Percentiles rank a stretch among this genome's conserved stretches.
phyloP scores from a whole-genome alignment of 441 rosid genomes.

The Populus tomentosa region DNA sequence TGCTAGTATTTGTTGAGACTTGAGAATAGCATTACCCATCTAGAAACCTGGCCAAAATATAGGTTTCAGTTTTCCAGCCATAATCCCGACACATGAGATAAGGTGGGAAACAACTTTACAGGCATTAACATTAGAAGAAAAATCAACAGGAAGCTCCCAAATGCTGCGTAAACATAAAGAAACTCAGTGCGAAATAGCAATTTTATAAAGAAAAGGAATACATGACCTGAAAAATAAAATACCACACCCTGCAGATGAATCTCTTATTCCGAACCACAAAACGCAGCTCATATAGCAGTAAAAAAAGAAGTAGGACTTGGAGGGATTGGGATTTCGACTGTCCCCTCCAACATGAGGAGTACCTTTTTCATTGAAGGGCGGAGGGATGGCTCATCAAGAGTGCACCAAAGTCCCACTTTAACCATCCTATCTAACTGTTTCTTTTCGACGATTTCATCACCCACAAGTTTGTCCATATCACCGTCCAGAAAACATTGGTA shows the following conservation, averaged over 20 bases:
- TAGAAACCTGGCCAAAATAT: neutral
- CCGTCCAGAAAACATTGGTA: conserved; percentile 15
- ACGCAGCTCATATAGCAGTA: neutral
- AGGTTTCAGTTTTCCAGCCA: neutral
- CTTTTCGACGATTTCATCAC: conserved; percentile 24
- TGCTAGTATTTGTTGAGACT: neutral
- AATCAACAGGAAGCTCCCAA: neutral
- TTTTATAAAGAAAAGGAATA: too few relatives aligned
- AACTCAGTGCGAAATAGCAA: too few relatives aligned
- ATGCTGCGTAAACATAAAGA: neutral
- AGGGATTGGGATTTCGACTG: conserved; percentile 23
- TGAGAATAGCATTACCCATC: neutral
- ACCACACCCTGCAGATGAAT: too few relatives aligned
- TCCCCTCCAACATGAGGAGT: conserved; percentile 32
- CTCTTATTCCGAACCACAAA: neutral
- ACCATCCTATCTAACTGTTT: conserved; percentile 15
- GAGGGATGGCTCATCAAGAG: conserved; percentile 23
- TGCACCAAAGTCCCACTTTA: conserved; percentile 30
- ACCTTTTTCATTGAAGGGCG: conserved; percentile 31
- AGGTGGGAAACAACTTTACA: neutral
- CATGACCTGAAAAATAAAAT: too few relatives aligned
- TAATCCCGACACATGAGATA: neutral
- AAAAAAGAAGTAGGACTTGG: conserved; percentile 23
- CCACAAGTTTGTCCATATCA: conserved; percentile 6
- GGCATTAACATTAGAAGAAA: neutral